A percentile compares a stretch with the other conserved stretches of the same genome.
Conservation (phyloP, 2,329 filamentous ascomycete species). For the Drechslera avenae region DNA sequence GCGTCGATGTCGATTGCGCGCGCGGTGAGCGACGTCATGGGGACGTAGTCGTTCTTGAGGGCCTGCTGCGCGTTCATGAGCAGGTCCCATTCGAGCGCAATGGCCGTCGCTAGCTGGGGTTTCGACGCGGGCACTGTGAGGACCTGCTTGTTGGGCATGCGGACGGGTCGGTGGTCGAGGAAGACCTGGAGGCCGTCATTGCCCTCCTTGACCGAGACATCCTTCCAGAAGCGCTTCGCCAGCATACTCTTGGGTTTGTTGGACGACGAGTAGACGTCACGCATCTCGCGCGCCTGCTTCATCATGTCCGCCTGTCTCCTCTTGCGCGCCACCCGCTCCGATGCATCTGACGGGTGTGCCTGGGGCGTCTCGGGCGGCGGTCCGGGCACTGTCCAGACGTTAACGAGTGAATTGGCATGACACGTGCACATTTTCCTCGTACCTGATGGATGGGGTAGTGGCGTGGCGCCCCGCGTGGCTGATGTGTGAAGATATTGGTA, state of each 20-base stretch:
- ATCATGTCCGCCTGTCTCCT: constrained; percentile 58
- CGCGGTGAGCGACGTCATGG: constrained; percentile 82
- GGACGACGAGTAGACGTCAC: constrained; percentile 39
- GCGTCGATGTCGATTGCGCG: constrained; percentile 80
- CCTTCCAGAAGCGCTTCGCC: constrained; percentile 85
- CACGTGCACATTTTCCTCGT: background rate
- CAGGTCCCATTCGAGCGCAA: constrained; percentile 93
- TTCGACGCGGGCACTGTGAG: constrained; percentile 76
- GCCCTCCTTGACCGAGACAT: constrained; percentile 69
- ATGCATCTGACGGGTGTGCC: constrained; percentile 54
- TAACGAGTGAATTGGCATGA: constrained; percentile 1
- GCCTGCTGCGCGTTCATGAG: constrained; percentile 83
- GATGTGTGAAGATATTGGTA: constrained; percentile 52
- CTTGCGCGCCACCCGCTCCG: constrained; percentile 56
- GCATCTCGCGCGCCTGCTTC: constrained; percentile 52
- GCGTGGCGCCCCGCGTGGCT: constrained; percentile 55
- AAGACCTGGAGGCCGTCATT: constrained; percentile 69
- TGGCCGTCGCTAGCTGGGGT: constrained; percentile 78
- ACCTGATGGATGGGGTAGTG: constrained; percentile 60
- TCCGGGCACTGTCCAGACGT: constrained; percentile 52
- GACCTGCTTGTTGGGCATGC: constrained; percentile 73
- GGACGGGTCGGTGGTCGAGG: constrained; percentile 79
- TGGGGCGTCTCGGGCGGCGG: constrained; percentile 64
- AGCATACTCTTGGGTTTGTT: constrained; percentile 57
- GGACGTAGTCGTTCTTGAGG: constrained; percentile 83